Evolutionary conservation across 1,284 basidiomycete species (phyloP).

Genomic region (Tranzscheliella williamsii): DNA sequence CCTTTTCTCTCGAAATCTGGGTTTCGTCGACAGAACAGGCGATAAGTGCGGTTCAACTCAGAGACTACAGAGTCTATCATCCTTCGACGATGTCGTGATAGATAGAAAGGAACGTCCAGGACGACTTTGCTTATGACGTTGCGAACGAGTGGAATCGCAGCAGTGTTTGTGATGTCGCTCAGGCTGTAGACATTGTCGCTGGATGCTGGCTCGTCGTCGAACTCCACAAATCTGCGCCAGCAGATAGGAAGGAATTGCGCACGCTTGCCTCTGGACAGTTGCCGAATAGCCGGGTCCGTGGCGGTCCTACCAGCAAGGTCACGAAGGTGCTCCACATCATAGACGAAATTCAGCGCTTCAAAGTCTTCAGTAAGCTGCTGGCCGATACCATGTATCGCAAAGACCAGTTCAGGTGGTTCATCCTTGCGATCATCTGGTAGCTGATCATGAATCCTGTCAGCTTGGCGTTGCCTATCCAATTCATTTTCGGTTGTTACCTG

Average conservation of each 20-base stretch:
- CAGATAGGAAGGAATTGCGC: constrained; percentile 67
- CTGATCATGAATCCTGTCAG: constrained; percentile 9
- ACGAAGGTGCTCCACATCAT: constrained; percentile 50
- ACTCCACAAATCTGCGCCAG: constrained; percentile 65
- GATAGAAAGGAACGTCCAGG: constrained; percentile 64
- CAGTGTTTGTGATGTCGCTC: constrained; percentile 56
- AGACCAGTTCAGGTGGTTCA: constrained; percentile 50
- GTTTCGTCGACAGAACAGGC: constrained; percentile 67
- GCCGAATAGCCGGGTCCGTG: constrained; percentile 30
- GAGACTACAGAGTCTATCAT: constrained; percentile 64
- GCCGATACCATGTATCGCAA: constrained; percentile 53
- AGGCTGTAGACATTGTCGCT: constrained; percentile 63
- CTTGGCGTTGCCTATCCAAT: constrained; percentile 16
- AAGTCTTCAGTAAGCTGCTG: constrained; percentile 52
- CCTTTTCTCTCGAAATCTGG: constrained; percentile 62
- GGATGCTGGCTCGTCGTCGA: constrained; percentile 51
- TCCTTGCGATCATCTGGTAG: constrained; percentile 39
- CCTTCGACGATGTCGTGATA: constrained; percentile 63
- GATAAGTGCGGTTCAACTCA: constrained; percentile 62
- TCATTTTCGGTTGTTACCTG: constrained; percentile 45
- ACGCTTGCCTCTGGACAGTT: constrained; percentile 55
- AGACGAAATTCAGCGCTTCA: constrained; percentile 50
- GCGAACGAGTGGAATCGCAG: constrained; percentile 44
- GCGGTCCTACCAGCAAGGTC: constrained; percentile 33
- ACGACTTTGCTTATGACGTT: constrained; percentile 60